Evolutionary conservation across 306 rosid genomes (phyloP), one percentile per base, ranked within the genome.

Genomic region (Quercus glauca): DNA sequence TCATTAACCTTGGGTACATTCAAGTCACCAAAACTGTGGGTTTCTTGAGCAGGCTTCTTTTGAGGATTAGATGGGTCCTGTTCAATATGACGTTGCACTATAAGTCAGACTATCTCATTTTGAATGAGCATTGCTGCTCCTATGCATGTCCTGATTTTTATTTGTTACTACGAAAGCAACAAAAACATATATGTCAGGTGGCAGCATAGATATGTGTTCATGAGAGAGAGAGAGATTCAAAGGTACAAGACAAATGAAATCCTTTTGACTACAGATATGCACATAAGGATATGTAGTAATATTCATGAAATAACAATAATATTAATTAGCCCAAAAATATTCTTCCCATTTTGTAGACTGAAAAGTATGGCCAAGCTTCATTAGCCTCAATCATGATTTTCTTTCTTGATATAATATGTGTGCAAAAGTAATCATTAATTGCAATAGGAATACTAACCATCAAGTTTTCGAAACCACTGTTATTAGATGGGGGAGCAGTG

Each of bases 371-470:
- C 65, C 12, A 59, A 5, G 31, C 18, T 23, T 59, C 43, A 67
- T 56, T 41, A 73, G 49, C 58, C 58, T 28, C 72, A 51, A 21
- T 43, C 25, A 9, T 63, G 9, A 63, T 18, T 17, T 19, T 67
- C 52, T 67, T 67, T 67, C 52, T 72, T 49, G 19, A 26, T 53
- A 25, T 25, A 72, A 25, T 15, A 19, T 1, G 26, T 55, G 55
- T 9, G 41, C 55, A 63, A 78, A 51, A 37, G 17, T 21, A 71
- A 67, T n/a, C 26, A 51, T 0, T 23, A 56, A n/a, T 70, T 69
- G 20, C 55, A 15, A 67, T 13, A 11, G 49, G 20, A 76, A 74
- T 72, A 71, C 86, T 52, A 81, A 92, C 92, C 89, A 83, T 81
- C 0, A 43, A 83, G 33, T 74, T 69, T 37, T 79, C 76, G 18